Evolutionary conservation across 345 rosid species (phyloP), one percentile per base, ranked within the genome.

Genomic region (Dipteronia sinensis): DNA sequence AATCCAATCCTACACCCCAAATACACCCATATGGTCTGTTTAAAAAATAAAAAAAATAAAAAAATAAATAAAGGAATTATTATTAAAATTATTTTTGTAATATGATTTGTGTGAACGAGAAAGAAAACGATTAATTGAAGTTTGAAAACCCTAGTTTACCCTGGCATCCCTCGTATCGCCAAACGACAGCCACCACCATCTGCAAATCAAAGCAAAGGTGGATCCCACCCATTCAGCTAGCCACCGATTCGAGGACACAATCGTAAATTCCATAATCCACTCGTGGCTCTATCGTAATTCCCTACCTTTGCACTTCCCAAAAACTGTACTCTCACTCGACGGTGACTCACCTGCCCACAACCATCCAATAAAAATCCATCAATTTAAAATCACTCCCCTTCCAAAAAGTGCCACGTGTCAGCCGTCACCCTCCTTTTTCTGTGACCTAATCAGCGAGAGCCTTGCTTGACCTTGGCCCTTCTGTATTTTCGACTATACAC

Each of bases 361-460:
- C 77, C 25, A 38, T 6, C 77, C 69, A 74, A 74, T 74, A 2
- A 65, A 27, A 58, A 19, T 2, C 12, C 63, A 3, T 13, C 9
- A 6, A 17, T 15, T 3, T 3, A 49, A 10, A 27, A 47, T 0
- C 25, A 34, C 4, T 25, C 58, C 11, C 1, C 22, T 0, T 13
- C 3, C 56, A 47, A 31, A 20, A 31, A 15, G 0, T 7, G 65
- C 78, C 64, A 75, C 78, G 71, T 65, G 72, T 75, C 53, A 75
- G 71, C 38, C 11, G 11, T 34, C 17, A 74, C n/a, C 0, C 27
- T 74, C 40, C 2, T 0, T 51, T 13, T 2, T 6, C 64, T 31
- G 65, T 51, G 71, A 75, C 71, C 51, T 75, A 75, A 66, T 51
- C 65, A 11, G 46, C 34, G 61, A 59, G 64, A n/a, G 64, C 25